These are phyloP conservation scores for Leishmania turanica DNA, from an alignment of 208 protist genomes.

Conservation along the genomic window DNA sequence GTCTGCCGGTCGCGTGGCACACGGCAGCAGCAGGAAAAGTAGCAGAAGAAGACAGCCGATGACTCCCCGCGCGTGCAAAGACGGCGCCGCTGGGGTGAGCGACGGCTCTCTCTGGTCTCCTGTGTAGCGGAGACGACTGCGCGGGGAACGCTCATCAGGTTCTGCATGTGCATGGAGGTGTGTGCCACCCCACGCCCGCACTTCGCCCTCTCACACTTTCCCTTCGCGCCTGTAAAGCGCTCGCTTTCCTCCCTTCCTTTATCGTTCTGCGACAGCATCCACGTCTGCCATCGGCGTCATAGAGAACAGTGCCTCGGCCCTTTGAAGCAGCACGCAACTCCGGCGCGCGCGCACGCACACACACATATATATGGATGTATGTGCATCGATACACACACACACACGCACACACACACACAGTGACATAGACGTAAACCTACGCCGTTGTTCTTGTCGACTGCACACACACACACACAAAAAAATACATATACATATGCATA, in stretches of 20 bases:
- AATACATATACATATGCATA: background rate
- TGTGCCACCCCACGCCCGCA: background rate
- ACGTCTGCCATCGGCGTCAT: no score
- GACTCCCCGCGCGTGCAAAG: background rate
- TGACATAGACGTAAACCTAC: no score
- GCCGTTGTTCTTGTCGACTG: no score
- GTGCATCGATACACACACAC: background rate
- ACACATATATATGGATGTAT: background rate
- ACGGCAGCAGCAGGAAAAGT: no score
- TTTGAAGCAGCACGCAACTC: background rate
- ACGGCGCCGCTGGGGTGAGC: background rate
- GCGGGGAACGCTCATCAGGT: background rate
- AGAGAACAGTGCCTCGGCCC: background rate
- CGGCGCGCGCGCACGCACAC: background rate
- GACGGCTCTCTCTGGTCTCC: background rate
- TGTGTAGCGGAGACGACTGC: background rate
- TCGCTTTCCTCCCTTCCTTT: background rate
- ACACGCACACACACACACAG: background rate
- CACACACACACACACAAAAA: background rate
- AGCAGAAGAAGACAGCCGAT: background rate
- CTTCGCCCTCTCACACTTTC: background rate
- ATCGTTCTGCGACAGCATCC: background rate
- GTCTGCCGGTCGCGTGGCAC: background rate
- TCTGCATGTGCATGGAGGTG: background rate
- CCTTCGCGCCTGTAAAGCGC: background rate